Evolutionary conservation across 2,329 filamentous ascomycete genomes (phyloP).

Genomic region (Cyphellophora europaea): DNA sequence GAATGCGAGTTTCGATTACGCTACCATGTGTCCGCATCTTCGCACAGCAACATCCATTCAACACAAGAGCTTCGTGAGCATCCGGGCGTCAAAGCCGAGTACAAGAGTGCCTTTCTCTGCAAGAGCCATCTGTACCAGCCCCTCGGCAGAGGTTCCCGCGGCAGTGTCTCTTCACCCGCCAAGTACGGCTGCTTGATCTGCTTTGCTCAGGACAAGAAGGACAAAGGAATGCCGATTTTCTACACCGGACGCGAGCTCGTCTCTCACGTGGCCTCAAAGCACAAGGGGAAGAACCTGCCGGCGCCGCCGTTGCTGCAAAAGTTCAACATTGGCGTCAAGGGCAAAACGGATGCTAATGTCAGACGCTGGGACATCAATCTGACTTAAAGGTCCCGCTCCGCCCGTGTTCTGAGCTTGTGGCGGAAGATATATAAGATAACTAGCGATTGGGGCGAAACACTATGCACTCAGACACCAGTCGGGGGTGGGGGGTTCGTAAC

Average conservation of each 20-base stretch:
- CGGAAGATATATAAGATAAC: too few relatives aligned
- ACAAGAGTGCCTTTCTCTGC: slow-evolving; percentile 15
- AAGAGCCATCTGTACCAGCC: slow-evolving; percentile 16
- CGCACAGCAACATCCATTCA: slow-evolving; percentile 12
- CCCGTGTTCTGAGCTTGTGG: too few relatives aligned
- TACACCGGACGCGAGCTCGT: slow-evolving; percentile 10
- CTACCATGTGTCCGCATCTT: slow-evolving; percentile 15
- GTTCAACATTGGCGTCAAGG: slow-evolving; percentile 13
- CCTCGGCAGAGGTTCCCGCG: slow-evolving; percentile 1
- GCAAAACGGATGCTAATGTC: slow-evolving; percentile 9
- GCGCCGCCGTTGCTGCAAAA: slow-evolving; percentile 14
- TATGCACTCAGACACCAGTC: too few relatives aligned
- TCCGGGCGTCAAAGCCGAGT: slow-evolving; percentile 10
- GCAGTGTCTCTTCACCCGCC: slow-evolving; percentile 1
- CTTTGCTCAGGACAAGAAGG: slow-evolving; percentile 11
- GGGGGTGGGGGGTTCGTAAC: too few relatives aligned
- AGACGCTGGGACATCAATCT: slow-evolving; percentile 18
- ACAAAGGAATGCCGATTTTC: slow-evolving; percentile 10
- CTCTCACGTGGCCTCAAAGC: slow-evolving; percentile 13
- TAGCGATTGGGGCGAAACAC: too few relatives aligned
- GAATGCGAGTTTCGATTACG: slow-evolving; percentile 16
- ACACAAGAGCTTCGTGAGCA: slow-evolving; percentile 17
- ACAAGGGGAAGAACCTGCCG: slow-evolving; percentile 8
- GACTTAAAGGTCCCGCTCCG: too few relatives aligned
- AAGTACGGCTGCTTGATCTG: slow-evolving; percentile 20